Evolutionary conservation across 495 filamentous ascomycete genomes (phyloP).

Genomic region (Talaromyces nanjingensis): DNA sequence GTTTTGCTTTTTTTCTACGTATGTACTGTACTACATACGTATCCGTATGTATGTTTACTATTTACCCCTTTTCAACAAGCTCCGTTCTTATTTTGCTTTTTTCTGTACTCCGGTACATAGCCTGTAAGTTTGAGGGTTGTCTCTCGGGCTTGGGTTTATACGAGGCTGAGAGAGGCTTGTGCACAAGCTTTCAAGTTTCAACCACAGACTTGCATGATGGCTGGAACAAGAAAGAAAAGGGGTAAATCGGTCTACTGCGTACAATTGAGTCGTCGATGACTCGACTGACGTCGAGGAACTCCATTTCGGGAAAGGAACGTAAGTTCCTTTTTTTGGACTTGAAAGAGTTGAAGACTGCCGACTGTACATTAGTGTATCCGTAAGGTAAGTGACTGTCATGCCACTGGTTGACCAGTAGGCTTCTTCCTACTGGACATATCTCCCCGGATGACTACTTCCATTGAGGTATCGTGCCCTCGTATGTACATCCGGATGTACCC

Average conservation of each 20-base stretch:
- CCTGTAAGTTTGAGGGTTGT: neutral
- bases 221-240: neutral
- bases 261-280: neutral
- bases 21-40: too few species aligned
- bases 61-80: neutral
- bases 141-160: neutral
- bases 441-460: neutral
- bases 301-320: neutral
- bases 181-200: neutral
- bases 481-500: neutral
- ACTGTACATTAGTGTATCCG: too few species aligned
- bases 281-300: neutral
- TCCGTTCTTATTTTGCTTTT: neutral
- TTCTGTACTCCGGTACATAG: neutral
- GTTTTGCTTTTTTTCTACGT: neutral
- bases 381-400: neutral
- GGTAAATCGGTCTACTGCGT: neutral
- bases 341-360: too few species aligned
- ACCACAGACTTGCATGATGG: neutral
- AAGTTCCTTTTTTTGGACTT: neutral
- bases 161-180: neutral
- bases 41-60: neutral
- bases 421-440: neutral
- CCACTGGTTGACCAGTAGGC: neutral
- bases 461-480: neutral